These are phyloP conservation scores for Takashimella koratensis DNA, from an alignment of 1,284 basidiomycete genomes.

Conservation along the genomic window DNA sequence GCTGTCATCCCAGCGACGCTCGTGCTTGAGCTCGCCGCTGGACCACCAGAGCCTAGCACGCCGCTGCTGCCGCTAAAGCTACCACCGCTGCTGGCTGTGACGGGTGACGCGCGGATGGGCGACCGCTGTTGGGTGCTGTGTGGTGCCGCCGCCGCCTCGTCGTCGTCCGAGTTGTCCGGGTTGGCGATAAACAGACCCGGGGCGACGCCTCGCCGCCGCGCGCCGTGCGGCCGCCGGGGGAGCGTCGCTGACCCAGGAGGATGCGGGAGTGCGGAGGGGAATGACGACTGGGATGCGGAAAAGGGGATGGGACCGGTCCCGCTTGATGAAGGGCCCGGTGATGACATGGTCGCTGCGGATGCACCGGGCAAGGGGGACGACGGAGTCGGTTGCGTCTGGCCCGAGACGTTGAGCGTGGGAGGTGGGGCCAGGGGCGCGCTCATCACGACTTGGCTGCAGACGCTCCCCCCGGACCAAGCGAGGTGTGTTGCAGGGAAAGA, in stretches of 20 bases:
- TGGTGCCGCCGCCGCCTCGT: constrained; percentile 9
- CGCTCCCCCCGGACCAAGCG: too few relatives aligned
- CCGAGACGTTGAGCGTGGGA: not conserved
- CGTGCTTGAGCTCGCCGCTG: not conserved
- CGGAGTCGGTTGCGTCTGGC: not conserved
- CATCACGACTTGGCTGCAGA: constrained; percentile 1
- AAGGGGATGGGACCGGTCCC: too few relatives aligned
- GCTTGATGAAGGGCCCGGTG: too few relatives aligned
- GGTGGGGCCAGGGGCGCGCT: not conserved
- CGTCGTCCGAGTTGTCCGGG: constrained; percentile 44
- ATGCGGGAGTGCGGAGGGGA: not conserved
- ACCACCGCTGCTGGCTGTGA: constrained; percentile 10
- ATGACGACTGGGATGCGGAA: too few relatives aligned
- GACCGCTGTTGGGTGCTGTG: constrained; percentile 9
- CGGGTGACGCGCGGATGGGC: constrained; percentile 12
- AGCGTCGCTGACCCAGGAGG: not conserved
- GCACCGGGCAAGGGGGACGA: not conserved
- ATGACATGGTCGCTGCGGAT: not conserved
- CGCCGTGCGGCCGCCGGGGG: constrained; percentile 27
- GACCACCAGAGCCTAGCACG: not conserved
- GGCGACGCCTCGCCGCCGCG: constrained; percentile 22
- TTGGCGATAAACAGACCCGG: constrained; percentile 41
- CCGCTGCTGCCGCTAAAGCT: not conserved
- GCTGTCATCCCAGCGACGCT: not conserved
- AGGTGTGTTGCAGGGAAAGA: too few relatives aligned